These are phyloP conservation scores for Parascedosporium putredinis DNA, from an alignment of 2,329 filamentous ascomycete genomes.

Conservation along the genomic window DNA sequence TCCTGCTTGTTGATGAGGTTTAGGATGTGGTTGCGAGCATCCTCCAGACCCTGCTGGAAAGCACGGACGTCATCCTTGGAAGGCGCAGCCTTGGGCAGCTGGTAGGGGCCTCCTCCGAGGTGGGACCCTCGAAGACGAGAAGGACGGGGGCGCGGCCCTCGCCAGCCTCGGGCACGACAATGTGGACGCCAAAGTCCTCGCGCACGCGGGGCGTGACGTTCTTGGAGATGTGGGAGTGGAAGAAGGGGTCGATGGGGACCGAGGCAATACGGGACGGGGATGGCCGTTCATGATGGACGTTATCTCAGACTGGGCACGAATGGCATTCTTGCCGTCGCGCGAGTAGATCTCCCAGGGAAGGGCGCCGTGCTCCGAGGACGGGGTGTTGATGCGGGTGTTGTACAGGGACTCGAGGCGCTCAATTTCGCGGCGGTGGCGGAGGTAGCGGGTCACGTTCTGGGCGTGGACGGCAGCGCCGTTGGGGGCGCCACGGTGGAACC, in stretches of 20 bases:
- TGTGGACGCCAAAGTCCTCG: conserved; percentile 59
- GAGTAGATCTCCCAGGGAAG: conserved; percentile 84
- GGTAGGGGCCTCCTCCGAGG: conserved; percentile 35
- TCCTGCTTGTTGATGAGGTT: conserved; percentile 51
- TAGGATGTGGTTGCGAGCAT: conserved; percentile 46
- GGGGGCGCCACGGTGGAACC: conserved; percentile 65
- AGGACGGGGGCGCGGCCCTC: conserved; percentile 54
- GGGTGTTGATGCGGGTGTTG: conserved; percentile 78
- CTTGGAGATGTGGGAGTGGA: conserved; percentile 60
- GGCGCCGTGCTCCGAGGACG: conserved; percentile 55
- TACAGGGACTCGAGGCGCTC: conserved; percentile 71
- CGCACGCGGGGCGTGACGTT: conserved; percentile 54
- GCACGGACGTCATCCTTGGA: conserved; percentile 32
- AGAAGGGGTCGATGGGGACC: conserved; percentile 65
- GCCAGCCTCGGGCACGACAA: conserved; percentile 57
- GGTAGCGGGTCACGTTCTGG: conserved; percentile 76
- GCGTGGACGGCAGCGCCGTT: conserved; percentile 69
- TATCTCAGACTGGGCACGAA: conserved; percentile 66
- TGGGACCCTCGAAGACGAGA: conserved; percentile 64
- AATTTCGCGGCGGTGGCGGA: conserved; percentile 72
- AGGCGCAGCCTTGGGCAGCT: conserved; percentile 44
- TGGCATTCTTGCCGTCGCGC: conserved; percentile 71
- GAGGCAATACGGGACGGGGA: conserved; percentile 58
- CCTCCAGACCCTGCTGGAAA: conserved; percentile 45
- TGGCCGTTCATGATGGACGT: conserved; percentile 63